Base-by-base conservation (phyloP, 2,329 filamentous ascomycete genomes). In the Alternaria ventricosa region DNA sequence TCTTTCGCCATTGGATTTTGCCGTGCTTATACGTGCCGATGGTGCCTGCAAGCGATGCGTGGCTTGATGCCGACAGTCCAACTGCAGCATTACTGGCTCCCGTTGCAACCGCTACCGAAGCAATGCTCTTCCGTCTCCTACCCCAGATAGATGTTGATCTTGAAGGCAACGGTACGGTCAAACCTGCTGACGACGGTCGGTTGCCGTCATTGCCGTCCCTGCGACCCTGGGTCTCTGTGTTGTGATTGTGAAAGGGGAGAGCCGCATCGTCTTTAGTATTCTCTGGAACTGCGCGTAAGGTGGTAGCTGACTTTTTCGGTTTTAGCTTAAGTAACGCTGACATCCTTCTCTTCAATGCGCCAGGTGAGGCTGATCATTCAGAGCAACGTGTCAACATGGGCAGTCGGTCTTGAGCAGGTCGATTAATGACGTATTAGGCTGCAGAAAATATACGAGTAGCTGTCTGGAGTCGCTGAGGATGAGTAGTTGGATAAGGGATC, bases 21-120 rank as follows among this genome's bases (percentile, higher is more conserved):
- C 82, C 83, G 67, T 84, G 74, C 55, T 79, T 81, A 78, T 83
- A 85, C 5, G 81, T 73, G 6, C 82, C 83, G 63, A 84, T 81
- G n/a, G 71, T 79, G 41, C 68, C 65, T 33, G 68, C 72, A n/a
- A 74, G 60, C 18, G 73, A 71, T 30, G 69, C 59, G 53, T 65
- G 69, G 55, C 59, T 67, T 12, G 68, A 60, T 36, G 71, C 68
- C 27, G 70, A 75, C 56, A 75, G 75, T 27, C 69, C 77, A 64
- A 67, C 74, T 46, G 49, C 47, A 15, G 60, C 55, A 30, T 67
- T 66, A 53, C 60, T 61, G 59, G 54, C 62, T 27, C 60, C 60
- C 43, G 57, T 68, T 15, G 65, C 58, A 13, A 69, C 64, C 12
- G 68, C 62, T 27, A 57, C 59, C 22, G 69, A 66, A 44, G 64